phyloP scores from a whole-genome alignment of 2,329 filamentous ascomycete species.

The Botrytis fragariae region DNA sequence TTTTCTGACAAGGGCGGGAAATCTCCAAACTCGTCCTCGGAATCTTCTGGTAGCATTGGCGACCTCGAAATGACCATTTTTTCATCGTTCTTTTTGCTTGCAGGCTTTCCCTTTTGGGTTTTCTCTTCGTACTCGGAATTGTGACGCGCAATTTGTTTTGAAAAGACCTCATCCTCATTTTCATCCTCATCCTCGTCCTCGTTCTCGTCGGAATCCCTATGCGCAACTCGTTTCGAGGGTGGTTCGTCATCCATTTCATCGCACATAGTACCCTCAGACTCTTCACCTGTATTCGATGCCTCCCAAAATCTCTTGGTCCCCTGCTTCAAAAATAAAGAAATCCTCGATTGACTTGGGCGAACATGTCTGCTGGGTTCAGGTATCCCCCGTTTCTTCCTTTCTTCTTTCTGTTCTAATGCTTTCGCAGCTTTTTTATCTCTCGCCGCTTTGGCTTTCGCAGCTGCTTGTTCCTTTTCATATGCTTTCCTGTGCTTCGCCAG shows the following conservation, averaged over 20 bases:
- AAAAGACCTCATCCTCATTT: neutral
- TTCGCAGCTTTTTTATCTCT: slow-evolving; percentile 57
- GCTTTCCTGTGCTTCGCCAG: slow-evolving; percentile 45
- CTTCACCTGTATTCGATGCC: slow-evolving; percentile 26
- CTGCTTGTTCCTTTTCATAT: slow-evolving; percentile 53
- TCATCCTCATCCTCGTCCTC: neutral
- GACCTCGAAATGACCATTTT: neutral
- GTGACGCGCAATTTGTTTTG: neutral
- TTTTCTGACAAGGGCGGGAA: slow-evolving; percentile 37
- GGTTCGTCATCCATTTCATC: neutral
- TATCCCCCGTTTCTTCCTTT: slow-evolving; percentile 50
- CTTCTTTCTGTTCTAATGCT: slow-evolving; percentile 49
- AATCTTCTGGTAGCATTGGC: slow-evolving; percentile 24
- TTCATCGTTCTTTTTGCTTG: neutral
- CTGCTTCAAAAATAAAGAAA: slow-evolving; percentile 50
- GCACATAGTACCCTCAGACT: slow-evolving; percentile 23
- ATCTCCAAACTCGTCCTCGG: slow-evolving; percentile 38
- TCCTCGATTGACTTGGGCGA: slow-evolving; percentile 56
- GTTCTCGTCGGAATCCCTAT: neutral
- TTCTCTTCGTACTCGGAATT: neutral
- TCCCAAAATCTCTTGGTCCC: slow-evolving; percentile 30
- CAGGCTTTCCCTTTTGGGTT: slow-evolving; percentile 4
- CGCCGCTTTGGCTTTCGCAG: slow-evolving; percentile 49
- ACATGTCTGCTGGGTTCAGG: slow-evolving; percentile 50
- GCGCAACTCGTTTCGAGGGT: neutral